Percentiles rank a stretch among this genome's conserved stretches.
These are phyloP conservation scores for Centaurea solstitialis DNA, from an alignment of 129 eudicot genomes.

Conservation along the genomic window DNA sequence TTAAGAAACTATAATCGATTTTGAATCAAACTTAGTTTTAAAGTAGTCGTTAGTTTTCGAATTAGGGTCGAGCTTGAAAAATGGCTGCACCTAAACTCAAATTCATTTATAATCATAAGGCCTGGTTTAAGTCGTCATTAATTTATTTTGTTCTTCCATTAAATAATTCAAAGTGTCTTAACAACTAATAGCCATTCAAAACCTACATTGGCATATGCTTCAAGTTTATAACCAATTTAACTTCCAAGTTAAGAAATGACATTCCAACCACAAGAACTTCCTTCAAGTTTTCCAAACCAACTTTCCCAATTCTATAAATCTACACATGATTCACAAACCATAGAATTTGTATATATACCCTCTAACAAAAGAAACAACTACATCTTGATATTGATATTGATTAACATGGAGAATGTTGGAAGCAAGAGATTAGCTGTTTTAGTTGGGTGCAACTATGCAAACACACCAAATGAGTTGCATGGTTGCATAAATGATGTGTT, in stretches of 20 bases:
- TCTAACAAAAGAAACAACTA: background rate
- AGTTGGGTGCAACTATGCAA: constrained; percentile 88
- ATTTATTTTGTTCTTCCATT: no score
- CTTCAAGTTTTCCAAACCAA: background rate
- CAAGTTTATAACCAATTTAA: constrained; percentile 9
- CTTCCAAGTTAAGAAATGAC: constrained; percentile 31
- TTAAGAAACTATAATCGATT: no score
- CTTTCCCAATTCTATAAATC: constrained; percentile 17
- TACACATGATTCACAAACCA: background rate
- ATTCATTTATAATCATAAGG: no score
- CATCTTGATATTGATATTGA: background rate
- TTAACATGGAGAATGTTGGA: constrained; percentile 41
- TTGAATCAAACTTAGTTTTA: no score
- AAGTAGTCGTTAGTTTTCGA: no score
- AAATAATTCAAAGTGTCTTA: no score
- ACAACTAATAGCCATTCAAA: background rate
- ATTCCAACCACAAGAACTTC: constrained; percentile 24
- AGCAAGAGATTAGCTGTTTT: constrained; percentile 68
- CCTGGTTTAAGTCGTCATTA: no score
- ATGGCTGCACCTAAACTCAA: no score
- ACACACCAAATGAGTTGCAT: constrained; percentile 74
- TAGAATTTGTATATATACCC: background rate
- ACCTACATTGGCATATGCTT: constrained; percentile 16
- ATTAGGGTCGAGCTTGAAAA: no score
- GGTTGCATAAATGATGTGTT: constrained; percentile 94